Percentiles rank a stretch among this genome's conserved stretches.
Evolutionary conservation across 1,284 basidiomycete genomes (phyloP).

Genomic region (Grifola frondosa): DNA sequence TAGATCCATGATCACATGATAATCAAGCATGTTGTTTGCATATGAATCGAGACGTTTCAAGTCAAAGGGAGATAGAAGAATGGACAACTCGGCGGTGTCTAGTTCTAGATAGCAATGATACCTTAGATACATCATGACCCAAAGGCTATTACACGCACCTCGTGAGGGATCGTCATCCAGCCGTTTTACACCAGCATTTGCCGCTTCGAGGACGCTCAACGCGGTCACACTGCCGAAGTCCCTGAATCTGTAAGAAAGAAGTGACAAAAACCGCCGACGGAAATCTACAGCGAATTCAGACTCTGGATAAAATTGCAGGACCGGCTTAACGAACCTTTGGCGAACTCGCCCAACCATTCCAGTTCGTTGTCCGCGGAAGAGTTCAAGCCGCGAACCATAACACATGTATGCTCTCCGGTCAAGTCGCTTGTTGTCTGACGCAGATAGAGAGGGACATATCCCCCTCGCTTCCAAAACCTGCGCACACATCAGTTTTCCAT

Average conservation of each 20-base stretch:
- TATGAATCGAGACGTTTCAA: slow-evolving; percentile 96
- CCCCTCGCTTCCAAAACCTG: slow-evolving; percentile 95
- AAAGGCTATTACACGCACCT: slow-evolving; percentile 34
- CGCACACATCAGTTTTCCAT: not conserved
- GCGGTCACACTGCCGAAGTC: slow-evolving; percentile 89
- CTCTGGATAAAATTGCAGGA: not conserved
- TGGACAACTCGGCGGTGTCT: slow-evolving; percentile 67
- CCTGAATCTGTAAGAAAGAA: slow-evolving; percentile 93
- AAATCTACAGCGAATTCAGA: slow-evolving; percentile 64
- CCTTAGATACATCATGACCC: not conserved
- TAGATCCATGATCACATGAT: slow-evolving; percentile 93
- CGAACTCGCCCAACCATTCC: slow-evolving; percentile 89
- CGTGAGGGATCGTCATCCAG: slow-evolving; percentile 43
- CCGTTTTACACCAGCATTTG: slow-evolving; percentile 64
- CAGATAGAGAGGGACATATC: slow-evolving; percentile 90
- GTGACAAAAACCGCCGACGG: slow-evolving; percentile 83
- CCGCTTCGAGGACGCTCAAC: slow-evolving; percentile 87
- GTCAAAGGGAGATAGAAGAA: slow-evolving; percentile 88
- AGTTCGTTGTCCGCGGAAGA: slow-evolving; percentile 61
- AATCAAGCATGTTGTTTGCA: slow-evolving; percentile 94
- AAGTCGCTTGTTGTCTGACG: slow-evolving; percentile 93
- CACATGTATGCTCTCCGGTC: slow-evolving; percentile 95
- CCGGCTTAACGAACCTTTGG: slow-evolving; percentile 77
- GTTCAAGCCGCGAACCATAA: slow-evolving; percentile 86
- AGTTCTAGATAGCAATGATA: slow-evolving; percentile 36